These are phyloP conservation scores for Kodamaea suecica DNA, from an alignment of 1,139 yeast species.

Conservation along the genomic window DNA sequence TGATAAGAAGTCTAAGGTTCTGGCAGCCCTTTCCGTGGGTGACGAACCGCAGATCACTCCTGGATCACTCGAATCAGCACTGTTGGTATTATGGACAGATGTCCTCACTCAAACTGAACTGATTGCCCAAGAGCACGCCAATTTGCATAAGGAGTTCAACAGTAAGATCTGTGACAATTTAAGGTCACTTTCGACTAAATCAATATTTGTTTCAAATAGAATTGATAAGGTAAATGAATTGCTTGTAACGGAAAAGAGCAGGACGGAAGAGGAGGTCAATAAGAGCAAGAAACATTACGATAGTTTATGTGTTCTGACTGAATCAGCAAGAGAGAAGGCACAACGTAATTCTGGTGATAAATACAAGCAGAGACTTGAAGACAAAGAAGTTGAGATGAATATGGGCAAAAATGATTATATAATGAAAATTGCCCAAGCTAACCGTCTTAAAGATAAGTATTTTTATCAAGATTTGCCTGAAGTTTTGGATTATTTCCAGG, in stretches of 20 bases:
- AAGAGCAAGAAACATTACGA: constrained; percentile 77
- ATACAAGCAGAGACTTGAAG: constrained; percentile 54
- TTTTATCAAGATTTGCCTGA: constrained; percentile 94
- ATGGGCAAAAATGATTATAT: constrained; percentile 79
- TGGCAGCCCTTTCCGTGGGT: constrained; percentile 79
- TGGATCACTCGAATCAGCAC: constrained; percentile 88
- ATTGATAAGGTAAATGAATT: constrained; percentile 60
- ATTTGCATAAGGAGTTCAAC: constrained; percentile 61
- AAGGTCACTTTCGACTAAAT: constrained; percentile 49
- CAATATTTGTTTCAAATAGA: constrained; percentile 52
- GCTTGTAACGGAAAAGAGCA: constrained; percentile 54
- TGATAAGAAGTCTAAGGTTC: constrained; percentile 68
- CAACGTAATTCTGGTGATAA: constrained; percentile 59
- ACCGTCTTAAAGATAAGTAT: constrained; percentile 87
- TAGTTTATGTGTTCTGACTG: constrained; percentile 75
- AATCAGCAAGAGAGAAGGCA: constrained; percentile 69
- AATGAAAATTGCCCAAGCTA: constrained; percentile 77
- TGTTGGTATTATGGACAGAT: constrained; percentile 94
- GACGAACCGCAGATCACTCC: constrained; percentile 90
- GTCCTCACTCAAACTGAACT: constrained; percentile 81
- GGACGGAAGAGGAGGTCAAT: constrained; percentile 61
- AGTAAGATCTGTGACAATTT: constrained; percentile 64
- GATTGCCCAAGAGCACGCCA: constrained; percentile 64
- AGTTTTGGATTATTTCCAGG: constrained; percentile 80
- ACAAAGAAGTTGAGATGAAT: constrained; percentile 79